These are phyloP conservation scores for Suillus variegatus DNA, from an alignment of 768 basidiomycete species.

Conservation along the genomic window DNA sequence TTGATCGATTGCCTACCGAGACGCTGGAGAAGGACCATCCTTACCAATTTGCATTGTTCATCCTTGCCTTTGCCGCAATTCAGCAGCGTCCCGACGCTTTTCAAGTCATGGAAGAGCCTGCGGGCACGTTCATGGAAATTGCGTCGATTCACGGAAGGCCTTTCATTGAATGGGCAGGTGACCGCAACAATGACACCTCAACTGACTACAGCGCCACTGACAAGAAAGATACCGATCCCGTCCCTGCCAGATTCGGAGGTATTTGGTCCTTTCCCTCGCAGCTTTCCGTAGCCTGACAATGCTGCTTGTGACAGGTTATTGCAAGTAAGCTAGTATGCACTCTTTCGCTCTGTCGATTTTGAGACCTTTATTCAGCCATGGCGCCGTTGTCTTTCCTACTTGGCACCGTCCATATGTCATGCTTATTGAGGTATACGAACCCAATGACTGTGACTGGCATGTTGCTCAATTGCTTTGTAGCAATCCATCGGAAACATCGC, in stretches of 20 bases:
- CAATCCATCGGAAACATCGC: slow-evolving; percentile 29
- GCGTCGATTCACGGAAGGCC: slow-evolving; percentile 27
- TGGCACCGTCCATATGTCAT: slow-evolving; percentile 31
- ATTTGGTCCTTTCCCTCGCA: background rate
- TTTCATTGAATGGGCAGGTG: slow-evolving; percentile 25
- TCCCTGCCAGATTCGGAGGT: slow-evolving; percentile 30
- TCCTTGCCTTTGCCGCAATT: slow-evolving; percentile 22
- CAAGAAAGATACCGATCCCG: slow-evolving; percentile 26
- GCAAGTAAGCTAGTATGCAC: slow-evolving; percentile 21
- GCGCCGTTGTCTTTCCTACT: slow-evolving; percentile 21
- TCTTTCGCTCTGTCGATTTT: background rate
- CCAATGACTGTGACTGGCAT: background rate
- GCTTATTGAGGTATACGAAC: slow-evolving; percentile 22
- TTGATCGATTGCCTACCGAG: slow-evolving; percentile 25
- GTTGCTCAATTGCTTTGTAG: slow-evolving; percentile 6
- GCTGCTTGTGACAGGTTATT: slow-evolving; percentile 19
- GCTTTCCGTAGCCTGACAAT: background rate
- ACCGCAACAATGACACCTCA: slow-evolving; percentile 17
- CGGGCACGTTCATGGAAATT: slow-evolving; percentile 21
- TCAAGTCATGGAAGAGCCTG: slow-evolving; percentile 4
- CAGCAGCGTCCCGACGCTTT: slow-evolving; percentile 11
- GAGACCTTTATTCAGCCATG: slow-evolving; percentile 16
- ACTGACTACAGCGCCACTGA: slow-evolving; percentile 19
- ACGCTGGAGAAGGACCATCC: slow-evolving; percentile 19
- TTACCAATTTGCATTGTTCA: slow-evolving; percentile 28